Conservation (phyloP, 306 rosid genomes). For the Begonia peltatifolia region DNA sequence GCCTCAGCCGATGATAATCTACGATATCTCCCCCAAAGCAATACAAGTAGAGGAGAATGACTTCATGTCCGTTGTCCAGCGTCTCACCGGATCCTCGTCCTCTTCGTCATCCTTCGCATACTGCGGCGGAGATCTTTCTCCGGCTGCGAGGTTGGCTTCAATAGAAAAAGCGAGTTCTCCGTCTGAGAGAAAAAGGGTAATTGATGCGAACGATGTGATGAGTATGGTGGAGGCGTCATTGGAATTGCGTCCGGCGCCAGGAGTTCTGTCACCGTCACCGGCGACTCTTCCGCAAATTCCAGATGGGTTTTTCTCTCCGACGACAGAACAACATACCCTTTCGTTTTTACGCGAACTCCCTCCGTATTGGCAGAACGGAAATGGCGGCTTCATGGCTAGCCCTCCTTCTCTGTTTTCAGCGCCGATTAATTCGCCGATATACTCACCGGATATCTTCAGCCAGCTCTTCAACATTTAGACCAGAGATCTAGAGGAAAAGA, state of each 20-base stretch:
- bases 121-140: slow-evolving; percentile 51
- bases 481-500: too few species aligned
- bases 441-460: slow-evolving; percentile 38
- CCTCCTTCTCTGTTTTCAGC: slow-evolving; percentile 60
- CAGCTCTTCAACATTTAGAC: slow-evolving; percentile 28
- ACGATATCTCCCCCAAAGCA: slow-evolving; percentile 78
- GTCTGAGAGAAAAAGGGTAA: slow-evolving; percentile 29
- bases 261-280: slow-evolving; percentile 78
- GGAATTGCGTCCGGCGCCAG: slow-evolving; percentile 50
- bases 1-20: slow-evolving; percentile 56
- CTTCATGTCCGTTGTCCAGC: slow-evolving; percentile 83
- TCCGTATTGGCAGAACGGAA: slow-evolving; percentile 33
- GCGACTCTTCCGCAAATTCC: slow-evolving; percentile 43
- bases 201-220: slow-evolving; percentile 15
- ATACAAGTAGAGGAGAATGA: slow-evolving; percentile 41
- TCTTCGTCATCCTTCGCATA: not conserved
- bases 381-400: slow-evolving; percentile 29
- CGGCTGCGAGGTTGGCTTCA: slow-evolving; percentile 87
- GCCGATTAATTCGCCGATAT: slow-evolving; percentile 33
- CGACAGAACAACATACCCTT: slow-evolving; percentile 25
- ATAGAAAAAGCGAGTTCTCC: slow-evolving; percentile 67
- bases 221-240: slow-evolving; percentile 26
- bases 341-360: slow-evolving; percentile 30
- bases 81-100: slow-evolving; percentile 57
- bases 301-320: slow-evolving; percentile 45